Evolutionary conservation across 1,284 basidiomycete species (phyloP), one percentile per base, ranked within the genome.

Genomic region (Ceratobasidium sp.): DNA sequence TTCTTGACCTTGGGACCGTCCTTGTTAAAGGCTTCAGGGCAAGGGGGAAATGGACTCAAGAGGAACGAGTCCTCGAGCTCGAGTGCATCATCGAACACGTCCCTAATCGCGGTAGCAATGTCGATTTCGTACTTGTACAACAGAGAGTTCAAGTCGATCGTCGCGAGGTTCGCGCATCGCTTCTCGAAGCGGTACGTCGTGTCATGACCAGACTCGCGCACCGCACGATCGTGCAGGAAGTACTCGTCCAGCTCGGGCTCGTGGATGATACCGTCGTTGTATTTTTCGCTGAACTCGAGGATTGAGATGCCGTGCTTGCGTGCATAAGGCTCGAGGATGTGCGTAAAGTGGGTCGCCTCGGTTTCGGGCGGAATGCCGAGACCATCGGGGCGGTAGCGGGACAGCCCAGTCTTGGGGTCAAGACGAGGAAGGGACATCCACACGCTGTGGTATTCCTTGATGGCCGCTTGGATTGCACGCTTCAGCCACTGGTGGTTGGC

Each of bases 381-480:
- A n/a, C 98, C 97, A 76, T 92, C 93, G 4, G 97, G 97, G 34
- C 96, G 90, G 84, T 91, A 99, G 62, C 97, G 90, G 0, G 95
- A 97, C 14, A 99, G 88, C 46, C 97, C 96, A 5, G 95, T 95
- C 83, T 93, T 94, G 41, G 91, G 89, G 82, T 99, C 96, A 79
- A 98, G 92, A 31, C 97, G 90, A 22, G 96, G 98, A 81, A 93
- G 90, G 9, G 92, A 90, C 79, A 97, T 92, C 97, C 97, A 99
- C 77, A 99, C 90, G 46, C 92, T 95, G 85, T 98, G 96, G 82
- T 99, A 99, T 81, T 99, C 97, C 83, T 98, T 98, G 85, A 99
- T 96, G 34, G 97, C 96, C 3, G 97, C 95, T 80, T 93, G 92
- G 76, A 99, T 98, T 1, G 96, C 96, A 24, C 92, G 90, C 82